Evolutionary conservation across 1,139 yeast species (phyloP), one percentile per base, ranked within the genome.

Genomic region (Kazachstania sp.): DNA sequence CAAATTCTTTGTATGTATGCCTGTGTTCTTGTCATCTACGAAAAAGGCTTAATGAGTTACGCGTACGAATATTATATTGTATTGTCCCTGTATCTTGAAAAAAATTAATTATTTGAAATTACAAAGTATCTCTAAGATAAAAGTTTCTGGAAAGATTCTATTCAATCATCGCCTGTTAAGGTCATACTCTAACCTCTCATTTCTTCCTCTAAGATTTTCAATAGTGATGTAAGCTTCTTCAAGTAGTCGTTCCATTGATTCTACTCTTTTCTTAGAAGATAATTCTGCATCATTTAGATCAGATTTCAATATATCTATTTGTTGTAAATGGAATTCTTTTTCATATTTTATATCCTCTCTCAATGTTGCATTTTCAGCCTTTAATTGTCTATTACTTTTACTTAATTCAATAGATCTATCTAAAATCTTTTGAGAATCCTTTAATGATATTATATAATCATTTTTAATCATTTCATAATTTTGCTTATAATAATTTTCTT

Each of bases 391-490:
- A 37, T 45, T 45, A 7, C 4, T 12, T 30, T 15, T n/a, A 30
- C 30, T 45, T 11, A 40, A 12, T 8, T 30, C 29, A 13, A 40
- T 34, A 11, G 41, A 40, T 16, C 29, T 40, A 23, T 39, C 43
- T 9, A 45, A 30, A 9, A 45, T 40, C 19, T 35, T 36, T 23
- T 40, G 37, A 4, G 47, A 40, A 26, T 45, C 47, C 37, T 37
- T 45, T 29, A 45, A 37, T 15, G 47, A 37, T 2, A 37, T 31
- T 2, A 40, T 37, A 31, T 45, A 45, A 31, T 45, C 47, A 20
- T 45, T 37, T 37, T 45, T 45, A 6, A 45, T 39, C 12, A 35
- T 9, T 18, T 40, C 32, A 30, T 45, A 45, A 9, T 45, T 40
- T 18, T 37, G 30, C 18, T 41, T 37, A n/a, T 40, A 40, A 44